These are phyloP conservation scores for Mrakia gelida DNA, from an alignment of 768 basidiomycete species.

Conservation along the genomic window DNA sequence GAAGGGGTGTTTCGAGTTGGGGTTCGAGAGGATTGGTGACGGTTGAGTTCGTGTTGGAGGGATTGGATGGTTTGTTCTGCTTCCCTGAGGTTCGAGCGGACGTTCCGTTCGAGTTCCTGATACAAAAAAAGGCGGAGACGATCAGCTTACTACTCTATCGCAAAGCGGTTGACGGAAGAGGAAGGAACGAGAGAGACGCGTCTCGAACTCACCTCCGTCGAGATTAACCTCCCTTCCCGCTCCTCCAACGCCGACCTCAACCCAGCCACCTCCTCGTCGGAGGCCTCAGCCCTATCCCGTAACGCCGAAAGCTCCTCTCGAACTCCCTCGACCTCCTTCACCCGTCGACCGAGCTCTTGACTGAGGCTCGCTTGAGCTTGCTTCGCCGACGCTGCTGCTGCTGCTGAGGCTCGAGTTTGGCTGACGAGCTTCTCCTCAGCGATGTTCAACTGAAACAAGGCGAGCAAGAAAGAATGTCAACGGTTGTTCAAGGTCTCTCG, in stretches of 20 bases:
- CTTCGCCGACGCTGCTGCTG: conserved; percentile 1
- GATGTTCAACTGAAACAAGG: background rate
- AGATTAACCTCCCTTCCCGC: background rate
- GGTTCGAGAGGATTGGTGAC: background rate
- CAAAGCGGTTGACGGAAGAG: background rate
- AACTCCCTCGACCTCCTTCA: conserved; percentile 4
- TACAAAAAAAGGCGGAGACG: background rate
- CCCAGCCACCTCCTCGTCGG: background rate
- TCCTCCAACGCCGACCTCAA: background rate
- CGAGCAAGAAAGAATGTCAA: no score
- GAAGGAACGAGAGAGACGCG: background rate
- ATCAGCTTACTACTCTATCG: background rate
- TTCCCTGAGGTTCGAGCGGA: conserved; percentile 13
- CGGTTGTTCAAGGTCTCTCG: no score
- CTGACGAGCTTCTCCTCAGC: conserved; percentile 20
- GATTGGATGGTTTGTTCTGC: conserved; percentile 3
- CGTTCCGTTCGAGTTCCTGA: background rate
- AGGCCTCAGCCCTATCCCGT: background rate
- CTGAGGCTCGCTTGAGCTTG: conserved; percentile 11
- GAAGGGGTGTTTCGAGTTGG: background rate
- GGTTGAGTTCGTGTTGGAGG: background rate
- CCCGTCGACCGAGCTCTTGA: background rate
- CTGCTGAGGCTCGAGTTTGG: background rate
- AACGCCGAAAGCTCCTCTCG: background rate
- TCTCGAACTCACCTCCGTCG: conserved; percentile 7